Base-by-base conservation (phyloP, 192 early-diverging fungal genomes). In the Entomortierella parvispora region DNA sequence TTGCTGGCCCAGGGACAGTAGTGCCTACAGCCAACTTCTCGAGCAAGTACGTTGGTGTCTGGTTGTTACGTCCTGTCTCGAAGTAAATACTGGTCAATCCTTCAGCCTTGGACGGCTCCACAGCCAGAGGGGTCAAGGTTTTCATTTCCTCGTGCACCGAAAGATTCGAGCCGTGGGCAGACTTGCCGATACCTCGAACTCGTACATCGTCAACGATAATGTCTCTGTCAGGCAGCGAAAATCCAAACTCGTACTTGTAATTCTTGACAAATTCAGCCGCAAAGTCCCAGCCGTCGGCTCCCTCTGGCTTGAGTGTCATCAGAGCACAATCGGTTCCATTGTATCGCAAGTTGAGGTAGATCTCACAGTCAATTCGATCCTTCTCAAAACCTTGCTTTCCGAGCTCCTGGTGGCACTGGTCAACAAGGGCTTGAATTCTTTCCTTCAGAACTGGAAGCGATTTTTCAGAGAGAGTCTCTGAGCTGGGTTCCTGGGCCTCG, bases 181-280 rank as follows among this genome's bases (percentile, higher is more conserved):
- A 77, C 43, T 83, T 85, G 2, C 93, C 97, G 45, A 92, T 93
- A 2, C 92, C 91, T 55, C 96, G 92, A 17, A 98, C 89, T 48
- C 97, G 92, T 51, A 99, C 86, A 72, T 97, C 96, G 65, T 99
- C 96, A 2, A 97, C 89, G 17, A 93, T 82, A 31, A 98, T 90
- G 8, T 82, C 80, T 25, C 97, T 92, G 58, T 91, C 94, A 2
- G 85, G 86, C 2, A 98, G 83, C n/a, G 80, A 84, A 67, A 99
- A 99, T 2, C 97, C 96, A 88, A 97, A 99, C 72, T 99, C 97
- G n/a, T 89, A 90, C 59, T 88, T 77, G 80, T 99, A 94, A 64
- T 90, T 81, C 34, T 82, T 68, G n/a, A 89, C 84, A 82, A 97
- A 99, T 0, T 84, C 78, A 0, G 31, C 52, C 15, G 69, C 79